Conservation (phyloP, 768 basidiomycete genomes). For the Cantharellus cinnabarinus region DNA sequence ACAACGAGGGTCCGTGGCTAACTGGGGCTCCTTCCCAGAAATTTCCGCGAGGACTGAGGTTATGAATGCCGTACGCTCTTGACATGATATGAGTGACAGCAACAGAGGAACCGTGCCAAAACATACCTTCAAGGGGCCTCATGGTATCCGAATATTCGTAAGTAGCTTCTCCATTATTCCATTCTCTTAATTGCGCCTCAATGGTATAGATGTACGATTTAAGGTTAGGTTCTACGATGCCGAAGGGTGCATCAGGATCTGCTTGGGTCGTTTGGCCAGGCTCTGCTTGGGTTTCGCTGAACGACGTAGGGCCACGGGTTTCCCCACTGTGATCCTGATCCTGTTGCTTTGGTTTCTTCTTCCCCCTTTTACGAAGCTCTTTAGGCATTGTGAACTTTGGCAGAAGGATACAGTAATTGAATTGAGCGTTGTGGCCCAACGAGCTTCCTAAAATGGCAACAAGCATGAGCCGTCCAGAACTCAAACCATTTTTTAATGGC, state of each 20-base stretch:
- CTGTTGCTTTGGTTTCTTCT: constrained; percentile 3
- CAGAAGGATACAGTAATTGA: background rate
- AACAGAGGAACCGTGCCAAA: background rate
- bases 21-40: constrained; percentile 67
- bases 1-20: constrained; percentile 87
- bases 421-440: background rate
- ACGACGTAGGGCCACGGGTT: constrained; percentile 26
- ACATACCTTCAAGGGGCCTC: constrained; percentile 51
- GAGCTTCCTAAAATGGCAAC: too few species aligned
- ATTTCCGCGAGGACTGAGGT: constrained; percentile 70
- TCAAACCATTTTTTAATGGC: background rate
- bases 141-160: constrained; percentile 20
- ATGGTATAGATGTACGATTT: constrained; percentile 87
- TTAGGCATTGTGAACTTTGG: background rate
- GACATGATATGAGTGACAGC: constrained; percentile 3
- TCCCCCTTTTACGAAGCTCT: constrained; percentile 8
- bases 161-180: constrained; percentile 31
- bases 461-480: too few species aligned
- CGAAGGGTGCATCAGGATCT: constrained; percentile 55
- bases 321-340: constrained; percentile 1
- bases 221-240: constrained; percentile 70
- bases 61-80: constrained; percentile 61
- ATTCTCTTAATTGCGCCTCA: constrained; percentile 69
- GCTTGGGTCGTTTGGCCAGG: constrained; percentile 20
- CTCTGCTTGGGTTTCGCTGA: constrained; percentile 41